Percentiles rank a stretch among this genome's conserved stretches.
phyloP scores from a whole-genome alignment of 805 yeast genomes.

The Yamadazyma endophytica region DNA sequence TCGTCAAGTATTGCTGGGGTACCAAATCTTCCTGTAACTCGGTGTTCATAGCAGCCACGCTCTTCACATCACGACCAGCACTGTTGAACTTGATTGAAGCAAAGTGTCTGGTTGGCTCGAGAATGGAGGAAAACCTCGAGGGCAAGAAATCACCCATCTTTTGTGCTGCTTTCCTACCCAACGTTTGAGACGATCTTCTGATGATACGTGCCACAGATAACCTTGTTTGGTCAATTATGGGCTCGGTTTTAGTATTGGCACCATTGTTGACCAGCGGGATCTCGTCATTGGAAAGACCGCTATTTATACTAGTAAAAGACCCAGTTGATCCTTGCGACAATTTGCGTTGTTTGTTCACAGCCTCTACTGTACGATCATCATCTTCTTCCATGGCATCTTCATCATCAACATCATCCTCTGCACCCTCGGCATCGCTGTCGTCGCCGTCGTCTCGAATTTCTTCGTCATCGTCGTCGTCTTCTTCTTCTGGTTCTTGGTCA shows the following conservation, averaged over 20 bases:
- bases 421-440: conserved; percentile 16
- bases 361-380: conserved; percentile 19
- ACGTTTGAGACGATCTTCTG: conserved; percentile 70
- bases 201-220: conserved; percentile 72
- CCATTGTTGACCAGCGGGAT: conserved; percentile 10
- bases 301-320: conserved; percentile 29
- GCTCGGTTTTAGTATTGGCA: conserved; percentile 40
- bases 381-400: conserved; percentile 19
- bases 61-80: conserved; percentile 35
- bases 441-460: conserved; percentile 12
- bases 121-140: conserved; percentile 68
- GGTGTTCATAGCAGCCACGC: conserved; percentile 43
- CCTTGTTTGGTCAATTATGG: conserved; percentile 66
- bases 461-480: conserved; percentile 16
- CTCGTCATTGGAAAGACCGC: conserved; percentile 25
- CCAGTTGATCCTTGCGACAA: conserved; percentile 35
- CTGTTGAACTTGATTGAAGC: conserved; percentile 71
- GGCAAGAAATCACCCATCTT: conserved; percentile 88
- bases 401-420: conserved; percentile 21
- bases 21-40: conserved; percentile 27
- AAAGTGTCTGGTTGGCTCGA: conserved; percentile 89
- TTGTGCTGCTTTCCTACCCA: conserved; percentile 80
- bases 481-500: conserved; percentile 8
- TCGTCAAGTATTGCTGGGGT: conserved; percentile 23
- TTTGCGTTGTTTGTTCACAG: conserved; percentile 26